Evolutionary conservation across 257 asterid genomes (phyloP), one percentile per base, ranked within the genome.

Genomic region (Plantago ovata): DNA sequence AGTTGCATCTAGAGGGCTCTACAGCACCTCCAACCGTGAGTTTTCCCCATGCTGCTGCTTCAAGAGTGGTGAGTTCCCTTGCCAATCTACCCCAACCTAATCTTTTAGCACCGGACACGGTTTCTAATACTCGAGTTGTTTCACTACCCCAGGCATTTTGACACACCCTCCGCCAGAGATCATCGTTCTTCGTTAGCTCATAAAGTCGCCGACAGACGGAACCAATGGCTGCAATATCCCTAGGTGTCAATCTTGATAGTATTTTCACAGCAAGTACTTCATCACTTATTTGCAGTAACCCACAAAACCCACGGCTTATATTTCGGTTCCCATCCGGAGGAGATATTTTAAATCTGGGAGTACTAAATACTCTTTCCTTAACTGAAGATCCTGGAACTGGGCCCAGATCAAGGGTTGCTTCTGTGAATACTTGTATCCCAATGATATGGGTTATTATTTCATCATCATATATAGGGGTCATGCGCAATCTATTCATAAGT

Each of bases 1-100:
- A 90, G 75, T 90, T 90, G 83, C 98, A 90, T 36, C 95, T 96
- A 7, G 96, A 91, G 45, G 96, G 98, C 65, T 91, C 96, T 49
- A 91, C 91, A 7, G 75, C 83, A 53, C 95, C 98, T 59, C 89
- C 94, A 43, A 91, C 98, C 5, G 85, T 79, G 32, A 87, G 67
- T 64, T 90, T 90, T 63, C 89, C 75, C 98, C 98, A 90, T 8
- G 95, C 94, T 46, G 91, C 91, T 41, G 94, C 96, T 75, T 90
- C 95, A 49, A 90, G 96, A 61, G 95, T 81, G 38, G 96, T 90
- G 42, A 90, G 75, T 70, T 87, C 98, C 74, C 94, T 79, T 7
- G 98, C 96, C 81, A 90, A 70, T 67, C 94, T 76, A 54, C 89
- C 86, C 96, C 95, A 87, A 18, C 96, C 95, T 62, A 90, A 65